A percentile compares a stretch with the other conserved stretches of the same genome.
Evolutionary conservation across 1,284 basidiomycete genomes (phyloP).

Genomic region (Calocybe gambosa): DNA sequence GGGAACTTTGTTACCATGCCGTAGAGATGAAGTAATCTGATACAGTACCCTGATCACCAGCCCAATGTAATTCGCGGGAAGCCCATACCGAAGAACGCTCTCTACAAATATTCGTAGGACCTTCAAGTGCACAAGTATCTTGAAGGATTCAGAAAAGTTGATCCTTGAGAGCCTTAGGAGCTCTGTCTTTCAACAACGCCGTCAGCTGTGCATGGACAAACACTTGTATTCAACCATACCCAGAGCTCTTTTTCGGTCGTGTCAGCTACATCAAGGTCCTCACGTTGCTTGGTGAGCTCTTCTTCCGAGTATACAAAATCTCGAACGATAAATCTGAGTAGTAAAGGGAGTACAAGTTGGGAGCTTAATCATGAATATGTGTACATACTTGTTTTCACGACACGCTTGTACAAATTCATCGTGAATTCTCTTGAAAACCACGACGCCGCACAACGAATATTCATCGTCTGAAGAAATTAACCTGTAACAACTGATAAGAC

Average conservation of each 20-base stretch:
- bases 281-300: constrained; percentile 74
- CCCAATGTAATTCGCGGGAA: constrained; percentile 89
- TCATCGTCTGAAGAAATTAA: constrained; percentile 82
- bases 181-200: constrained; percentile 63
- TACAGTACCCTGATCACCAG: constrained; percentile 68
- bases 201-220: constrained; percentile 7
- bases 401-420: constrained; percentile 95
- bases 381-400: constrained; percentile 82
- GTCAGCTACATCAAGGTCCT: constrained; percentile 78
- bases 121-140: constrained; percentile 92
- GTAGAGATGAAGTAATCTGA: neutral
- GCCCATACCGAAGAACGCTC: constrained; percentile 91
- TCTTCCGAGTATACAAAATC: constrained; percentile 94
- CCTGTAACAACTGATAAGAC: constrained; percentile 26
- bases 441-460: constrained; percentile 82
- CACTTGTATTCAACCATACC: constrained; percentile 44
- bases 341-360: neutral
- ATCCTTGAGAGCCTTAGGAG: constrained; percentile 88
- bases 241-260: constrained; percentile 95
- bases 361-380: neutral
- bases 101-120: constrained; percentile 90
- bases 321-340: constrained; percentile 73
- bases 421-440: constrained; percentile 87
- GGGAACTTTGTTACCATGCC: neutral
- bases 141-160: constrained; percentile 97